Evolutionary conservation across 345 rosid species (phyloP).

Genomic region (Lepidium africanum): DNA sequence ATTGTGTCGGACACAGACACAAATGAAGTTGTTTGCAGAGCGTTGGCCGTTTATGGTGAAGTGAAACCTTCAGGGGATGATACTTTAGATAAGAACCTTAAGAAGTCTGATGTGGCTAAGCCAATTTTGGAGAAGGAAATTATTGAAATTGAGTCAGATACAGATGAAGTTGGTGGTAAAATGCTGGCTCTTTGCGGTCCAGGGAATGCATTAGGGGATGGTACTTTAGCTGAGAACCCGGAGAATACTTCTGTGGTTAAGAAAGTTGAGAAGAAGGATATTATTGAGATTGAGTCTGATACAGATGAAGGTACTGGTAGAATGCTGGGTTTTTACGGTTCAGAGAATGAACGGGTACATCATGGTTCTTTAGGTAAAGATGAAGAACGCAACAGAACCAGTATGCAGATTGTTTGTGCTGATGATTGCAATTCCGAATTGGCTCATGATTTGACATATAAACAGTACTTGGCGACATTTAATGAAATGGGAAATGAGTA

Average conservation of each 20-base stretch:
- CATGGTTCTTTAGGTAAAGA: not conserved
- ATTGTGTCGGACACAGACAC: not conserved
- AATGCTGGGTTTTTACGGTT: not conserved
- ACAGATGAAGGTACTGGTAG: not conserved
- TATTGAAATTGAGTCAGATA: not conserved
- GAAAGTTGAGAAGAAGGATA: not conserved
- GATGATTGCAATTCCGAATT: not conserved
- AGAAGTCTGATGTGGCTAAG: not conserved
- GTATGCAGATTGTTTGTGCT: not conserved
- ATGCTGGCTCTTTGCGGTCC: not conserved
- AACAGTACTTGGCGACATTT: not conserved
- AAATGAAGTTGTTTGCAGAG: not conserved
- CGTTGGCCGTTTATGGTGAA: not conserved
- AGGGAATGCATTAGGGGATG: constrained; percentile 3
- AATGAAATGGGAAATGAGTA: not conserved
- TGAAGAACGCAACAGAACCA: not conserved
- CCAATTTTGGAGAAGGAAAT: not conserved
- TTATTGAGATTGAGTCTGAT: constrained; percentile 5
- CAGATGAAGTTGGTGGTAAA: not conserved
- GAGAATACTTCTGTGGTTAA: not conserved
- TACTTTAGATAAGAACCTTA: not conserved
- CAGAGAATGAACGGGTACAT: constrained; percentile 9
- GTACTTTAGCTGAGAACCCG: not conserved
- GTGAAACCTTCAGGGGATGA: constrained; percentile 7
- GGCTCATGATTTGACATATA: constrained; percentile 5